Evolutionary conservation across 306 rosid genomes (phyloP), one percentile per base, ranked within the genome.

Genomic region (Hippophae rhamnoides): DNA sequence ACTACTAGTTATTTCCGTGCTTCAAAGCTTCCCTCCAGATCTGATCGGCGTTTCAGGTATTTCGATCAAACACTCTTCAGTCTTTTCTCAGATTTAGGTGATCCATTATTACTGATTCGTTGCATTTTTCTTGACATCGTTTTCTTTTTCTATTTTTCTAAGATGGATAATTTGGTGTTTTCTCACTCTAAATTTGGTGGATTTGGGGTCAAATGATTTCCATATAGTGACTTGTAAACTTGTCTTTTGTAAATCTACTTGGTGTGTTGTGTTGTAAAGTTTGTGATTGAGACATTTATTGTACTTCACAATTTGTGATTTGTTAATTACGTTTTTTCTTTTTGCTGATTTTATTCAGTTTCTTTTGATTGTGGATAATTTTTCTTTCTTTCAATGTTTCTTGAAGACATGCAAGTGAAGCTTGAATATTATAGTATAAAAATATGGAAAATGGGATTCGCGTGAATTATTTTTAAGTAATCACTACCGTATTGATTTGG

Each of bases 1-100:
- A 41, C 42, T 56, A 41, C 47, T 56, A 5, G 56, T 65, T 60
- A 50, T 64, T 51, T 42, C 61, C 42, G 59, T 49, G 64, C 66
- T 72, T 38, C 56, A 9, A 56, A 52, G 65, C 66, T 46, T 64
- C 55, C 13, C 66, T 65, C 52, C 64, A 72, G 74, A 68, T 77
- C 72, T 77, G 66, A 68, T 68, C 69, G 55, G 25, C 71, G 8
- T 26, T 53, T 62, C 63, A 76, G 74, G 82, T 72, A 67, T 14
- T 6, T 18, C 23, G 42, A 25, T 18, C 45, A 54, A 44, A 13
- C 57, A 62, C 77, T 63, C 56, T 43, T 9, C 25, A 48, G 5
- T 62, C 26, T 14, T 0, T 40, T 38, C 8, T 50, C 12, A 18
- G 66, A 50, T 62, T 49, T 68, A 18, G 69, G 62, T 23, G 68